phyloP scores from a whole-genome alignment of 2,329 filamentous ascomycete genomes.

The Penicillium frequentans region DNA sequence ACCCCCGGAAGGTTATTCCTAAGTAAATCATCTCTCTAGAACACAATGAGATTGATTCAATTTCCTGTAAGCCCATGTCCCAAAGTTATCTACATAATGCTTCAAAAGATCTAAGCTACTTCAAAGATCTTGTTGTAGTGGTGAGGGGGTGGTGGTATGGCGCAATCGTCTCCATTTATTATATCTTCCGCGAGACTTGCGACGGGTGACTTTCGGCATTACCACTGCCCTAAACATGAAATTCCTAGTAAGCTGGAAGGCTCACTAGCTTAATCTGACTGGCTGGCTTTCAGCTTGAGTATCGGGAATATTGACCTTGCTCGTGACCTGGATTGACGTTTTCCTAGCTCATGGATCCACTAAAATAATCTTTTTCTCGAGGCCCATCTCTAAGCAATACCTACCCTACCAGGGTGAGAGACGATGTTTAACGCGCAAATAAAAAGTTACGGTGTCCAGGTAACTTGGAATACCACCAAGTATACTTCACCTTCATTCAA shows the following conservation, averaged over 20 bases:
- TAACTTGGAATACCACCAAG: no score
- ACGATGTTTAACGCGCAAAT: no score
- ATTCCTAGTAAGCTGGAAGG: no score
- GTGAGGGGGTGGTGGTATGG: neutral
- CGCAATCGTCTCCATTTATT: constrained; percentile 2
- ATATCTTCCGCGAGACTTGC: constrained; percentile 1
- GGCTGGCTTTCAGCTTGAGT: no score
- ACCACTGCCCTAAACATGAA: neutral
- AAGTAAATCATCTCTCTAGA: neutral
- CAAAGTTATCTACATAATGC: neutral
- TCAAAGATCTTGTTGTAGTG: neutral
- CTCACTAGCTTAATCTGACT: neutral
- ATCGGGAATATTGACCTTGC: neutral
- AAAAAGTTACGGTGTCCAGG: no score
- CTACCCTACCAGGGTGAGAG: neutral
- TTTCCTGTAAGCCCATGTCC: neutral
- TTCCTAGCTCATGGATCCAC: neutral
- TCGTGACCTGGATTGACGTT: neutral
- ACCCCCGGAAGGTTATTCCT: neutral
- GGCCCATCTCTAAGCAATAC: neutral
- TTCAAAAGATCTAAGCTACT: neutral
- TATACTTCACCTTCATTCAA: no score
- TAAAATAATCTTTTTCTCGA: neutral
- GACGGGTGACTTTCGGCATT: neutral
- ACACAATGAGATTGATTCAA: neutral